Evolutionary conservation across 495 filamentous ascomycete genomes (phyloP).

Genomic region (Darksidea phi): DNA sequence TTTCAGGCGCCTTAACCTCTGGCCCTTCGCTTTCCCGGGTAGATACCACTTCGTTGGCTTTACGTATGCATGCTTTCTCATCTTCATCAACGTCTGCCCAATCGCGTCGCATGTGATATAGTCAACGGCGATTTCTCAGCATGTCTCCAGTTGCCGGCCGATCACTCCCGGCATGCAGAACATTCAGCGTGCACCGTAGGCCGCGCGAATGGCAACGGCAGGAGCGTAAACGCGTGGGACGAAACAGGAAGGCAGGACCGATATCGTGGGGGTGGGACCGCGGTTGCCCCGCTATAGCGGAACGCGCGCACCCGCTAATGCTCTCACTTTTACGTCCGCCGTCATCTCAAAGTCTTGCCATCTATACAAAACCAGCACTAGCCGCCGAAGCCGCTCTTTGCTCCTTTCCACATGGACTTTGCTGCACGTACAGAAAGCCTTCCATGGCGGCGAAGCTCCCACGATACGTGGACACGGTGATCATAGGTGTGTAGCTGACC

Average conservation of each 20-base stretch:
- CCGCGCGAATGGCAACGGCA: not conserved
- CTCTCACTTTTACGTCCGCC: not conserved
- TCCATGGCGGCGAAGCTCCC: conserved; percentile 36
- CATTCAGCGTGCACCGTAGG: not conserved
- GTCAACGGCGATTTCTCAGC: not conserved
- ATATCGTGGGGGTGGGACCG: not conserved
- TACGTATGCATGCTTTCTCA: not conserved
- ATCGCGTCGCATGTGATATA: not conserved
- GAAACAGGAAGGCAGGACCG: conserved; percentile 14
- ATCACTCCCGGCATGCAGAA: not conserved
- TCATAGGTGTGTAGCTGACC: conserved; percentile 39
- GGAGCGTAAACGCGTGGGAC: not conserved
- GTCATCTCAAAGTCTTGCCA: conserved; percentile 15
- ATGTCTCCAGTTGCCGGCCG: not conserved
- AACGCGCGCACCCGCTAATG: conserved; percentile 9
- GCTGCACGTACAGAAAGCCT: conserved; percentile 18
- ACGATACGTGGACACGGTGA: conserved; percentile 42
- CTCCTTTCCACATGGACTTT: conserved; percentile 27
- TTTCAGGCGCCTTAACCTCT: not conserved
- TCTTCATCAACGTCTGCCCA: not conserved
- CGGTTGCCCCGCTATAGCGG: not conserved
- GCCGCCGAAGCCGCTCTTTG: not conserved
- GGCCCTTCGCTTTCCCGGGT: not conserved
- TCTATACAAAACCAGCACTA: conserved; percentile 6
- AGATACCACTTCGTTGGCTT: not conserved